phyloP scores from a whole-genome alignment of 2,329 filamentous ascomycete genomes.

The Colletotrichum lini region DNA sequence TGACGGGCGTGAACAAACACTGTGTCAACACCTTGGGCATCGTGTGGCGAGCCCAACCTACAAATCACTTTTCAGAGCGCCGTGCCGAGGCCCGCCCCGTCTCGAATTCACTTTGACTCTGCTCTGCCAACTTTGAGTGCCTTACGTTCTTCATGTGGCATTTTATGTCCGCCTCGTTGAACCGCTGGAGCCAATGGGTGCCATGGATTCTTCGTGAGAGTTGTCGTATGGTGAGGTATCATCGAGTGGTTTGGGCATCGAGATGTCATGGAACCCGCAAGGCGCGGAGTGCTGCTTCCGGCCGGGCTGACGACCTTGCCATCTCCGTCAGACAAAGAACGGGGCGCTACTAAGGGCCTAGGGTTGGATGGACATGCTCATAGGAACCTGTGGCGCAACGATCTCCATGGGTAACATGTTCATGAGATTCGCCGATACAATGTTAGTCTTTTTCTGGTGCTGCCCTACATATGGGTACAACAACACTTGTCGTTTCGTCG shows the following conservation, averaged over 20 bases:
- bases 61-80: not conserved
- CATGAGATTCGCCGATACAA: slow-evolving; percentile 6
- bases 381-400: slow-evolving; percentile 16
- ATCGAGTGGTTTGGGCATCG: slow-evolving; percentile 9
- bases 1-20: slow-evolving; percentile 4
- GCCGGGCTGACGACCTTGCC: slow-evolving; percentile 16
- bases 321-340: slow-evolving; percentile 28
- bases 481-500: not conserved
- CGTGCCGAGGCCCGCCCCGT: slow-evolving; percentile 3
- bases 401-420: slow-evolving; percentile 22
- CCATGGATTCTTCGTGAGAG: not conserved
- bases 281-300: slow-evolving; percentile 18
- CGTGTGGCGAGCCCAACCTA: slow-evolving; percentile 18
- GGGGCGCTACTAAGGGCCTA: slow-evolving; percentile 17
- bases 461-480: not conserved
- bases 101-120: slow-evolving; percentile 29
- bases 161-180: slow-evolving; percentile 17
- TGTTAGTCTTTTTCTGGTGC: slow-evolving; percentile 1
- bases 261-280: slow-evolving; percentile 27
- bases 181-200: slow-evolving; percentile 14
- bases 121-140: slow-evolving; percentile 21
- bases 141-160: slow-evolving; percentile 27
- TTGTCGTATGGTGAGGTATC: not conserved
- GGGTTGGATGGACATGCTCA: slow-evolving; percentile 15
- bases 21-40: slow-evolving; percentile 10